Evolutionary conservation across 257 asterid species (phyloP).

Genomic region (Sherardia arvensis): DNA sequence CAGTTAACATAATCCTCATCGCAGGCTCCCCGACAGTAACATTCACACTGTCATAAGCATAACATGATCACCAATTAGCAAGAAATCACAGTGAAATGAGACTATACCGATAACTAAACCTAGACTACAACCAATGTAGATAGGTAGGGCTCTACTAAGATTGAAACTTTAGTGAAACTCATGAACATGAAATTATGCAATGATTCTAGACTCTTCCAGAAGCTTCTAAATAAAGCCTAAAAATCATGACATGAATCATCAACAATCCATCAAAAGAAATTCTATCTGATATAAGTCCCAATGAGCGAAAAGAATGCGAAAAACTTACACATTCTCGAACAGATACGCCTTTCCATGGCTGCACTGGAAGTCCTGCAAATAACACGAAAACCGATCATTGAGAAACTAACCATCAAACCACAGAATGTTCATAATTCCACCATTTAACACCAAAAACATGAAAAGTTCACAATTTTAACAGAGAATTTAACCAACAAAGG

Average conservation of each 20-base stretch:
- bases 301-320: neutral
- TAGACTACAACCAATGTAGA: neutral
- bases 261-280: neutral
- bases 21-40: constrained; percentile 60
- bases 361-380: constrained; percentile 59
- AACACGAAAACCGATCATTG: constrained; percentile 19
- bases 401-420: no score
- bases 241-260: neutral
- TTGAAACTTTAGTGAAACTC: no score
- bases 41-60: constrained; percentile 46
- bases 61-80: constrained; percentile 13
- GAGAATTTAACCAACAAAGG: no score
- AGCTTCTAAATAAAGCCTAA: neutral
- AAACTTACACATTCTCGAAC: constrained; percentile 57
- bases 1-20: constrained; percentile 75
- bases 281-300: neutral
- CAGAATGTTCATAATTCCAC: no score
- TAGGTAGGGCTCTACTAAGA: neutral
- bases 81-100: neutral
- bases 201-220: neutral
- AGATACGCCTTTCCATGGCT: constrained; percentile 81
- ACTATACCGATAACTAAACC: neutral
- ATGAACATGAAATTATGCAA: neutral
- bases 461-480: neutral
- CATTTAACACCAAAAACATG: neutral